A percentile compares a stretch with the other conserved stretches of the same genome.
These are phyloP conservation scores for Sporormia fimetaria DNA, from an alignment of 495 filamentous ascomycete species.

Conservation along the genomic window DNA sequence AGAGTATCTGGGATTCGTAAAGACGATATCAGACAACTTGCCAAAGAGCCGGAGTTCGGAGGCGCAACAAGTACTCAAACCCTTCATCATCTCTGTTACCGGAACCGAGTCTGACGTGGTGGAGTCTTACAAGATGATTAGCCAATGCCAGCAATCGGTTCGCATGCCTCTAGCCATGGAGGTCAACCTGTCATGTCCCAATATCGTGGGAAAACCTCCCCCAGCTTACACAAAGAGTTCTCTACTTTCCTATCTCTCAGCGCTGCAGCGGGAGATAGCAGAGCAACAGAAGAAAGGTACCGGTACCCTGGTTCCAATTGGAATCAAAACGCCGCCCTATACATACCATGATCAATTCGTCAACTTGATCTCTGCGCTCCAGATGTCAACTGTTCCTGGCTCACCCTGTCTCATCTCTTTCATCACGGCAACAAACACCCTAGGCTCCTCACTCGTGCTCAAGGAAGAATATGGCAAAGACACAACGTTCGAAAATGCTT, in stretches of 20 bases:
- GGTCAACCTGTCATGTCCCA: slow-evolving; percentile 63
- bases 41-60: not conserved
- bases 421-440: slow-evolving; percentile 60
- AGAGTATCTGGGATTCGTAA: slow-evolving; percentile 31
- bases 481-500: slow-evolving; percentile 25
- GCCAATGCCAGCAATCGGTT: slow-evolving; percentile 20
- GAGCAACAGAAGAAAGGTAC: slow-evolving; percentile 1
- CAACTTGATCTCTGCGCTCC: slow-evolving; percentile 40
- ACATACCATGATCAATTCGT: slow-evolving; percentile 51
- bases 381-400: slow-evolving; percentile 23
- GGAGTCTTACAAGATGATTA: slow-evolving; percentile 34
- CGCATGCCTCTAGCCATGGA: slow-evolving; percentile 46
- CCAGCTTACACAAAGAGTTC: slow-evolving; percentile 47
- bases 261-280: slow-evolving; percentile 24
- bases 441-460: slow-evolving; percentile 53
- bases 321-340: slow-evolving; percentile 62
- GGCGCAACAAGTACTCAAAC: slow-evolving; percentile 32
- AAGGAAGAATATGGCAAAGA: not conserved
- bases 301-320: slow-evolving; percentile 36
- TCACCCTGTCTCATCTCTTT: slow-evolving; percentile 41
- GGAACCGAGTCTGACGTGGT: slow-evolving; percentile 42
- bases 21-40: slow-evolving; percentile 17
- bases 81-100: slow-evolving; percentile 60
- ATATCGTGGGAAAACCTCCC: slow-evolving; percentile 54
- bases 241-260: slow-evolving; percentile 40